Base-by-base conservation (phyloP, 345 rosid genomes). In the Eucalyptus melliodora region DNA sequence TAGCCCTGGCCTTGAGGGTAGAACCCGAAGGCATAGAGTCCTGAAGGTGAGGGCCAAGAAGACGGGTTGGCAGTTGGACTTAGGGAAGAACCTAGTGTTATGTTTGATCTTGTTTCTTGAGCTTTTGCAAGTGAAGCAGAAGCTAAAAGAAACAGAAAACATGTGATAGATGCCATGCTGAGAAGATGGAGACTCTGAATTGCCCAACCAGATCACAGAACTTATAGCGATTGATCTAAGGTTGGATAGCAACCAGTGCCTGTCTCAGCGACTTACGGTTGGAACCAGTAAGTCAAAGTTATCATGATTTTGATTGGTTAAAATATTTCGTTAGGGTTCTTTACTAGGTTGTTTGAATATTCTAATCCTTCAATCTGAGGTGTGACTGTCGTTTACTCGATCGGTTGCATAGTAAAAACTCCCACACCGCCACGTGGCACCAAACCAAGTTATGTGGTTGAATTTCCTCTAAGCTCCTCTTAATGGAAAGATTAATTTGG, bases 1-100 rank as follows among this genome's bases (percentile, higher is more conserved):
- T 82, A 92, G 26, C 88, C 88, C 23, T 87, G 30, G 67, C 89
- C 92, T 72, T 69, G 69, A 30, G 30, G 86, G 85, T 87, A 90
- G 90, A 91, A 90, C 7, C 94, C 94, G 31, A 92, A 91, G 55
- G 55, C 92, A 6, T 88, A 92, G 31, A 86, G 86, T 50, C 91
- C 88, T 4, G 92, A 91, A 37, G 91, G 88, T 27, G 93, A 92
- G 21, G 16, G 21, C 93, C 93, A 92, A 51, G 92, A 86, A 51
- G 92, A 81, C 9, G 31, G 14, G 13, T 11, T 8, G 5, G 45
- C 1, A 17, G n/a, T 45, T 24, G 93, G 91, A 40, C 86, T 60
- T 6, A 90, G 82, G 49, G 89, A 67, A 88, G 91, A 85, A 1
- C 86, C 21, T 24, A 1, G 14, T 7, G 42, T 31, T 82, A 88